A percentile compares a stretch with the other conserved stretches of the same genome.
phyloP scores from a whole-genome alignment of 805 yeast genomes.

The Schizosaccharomyces japonicus region DNA sequence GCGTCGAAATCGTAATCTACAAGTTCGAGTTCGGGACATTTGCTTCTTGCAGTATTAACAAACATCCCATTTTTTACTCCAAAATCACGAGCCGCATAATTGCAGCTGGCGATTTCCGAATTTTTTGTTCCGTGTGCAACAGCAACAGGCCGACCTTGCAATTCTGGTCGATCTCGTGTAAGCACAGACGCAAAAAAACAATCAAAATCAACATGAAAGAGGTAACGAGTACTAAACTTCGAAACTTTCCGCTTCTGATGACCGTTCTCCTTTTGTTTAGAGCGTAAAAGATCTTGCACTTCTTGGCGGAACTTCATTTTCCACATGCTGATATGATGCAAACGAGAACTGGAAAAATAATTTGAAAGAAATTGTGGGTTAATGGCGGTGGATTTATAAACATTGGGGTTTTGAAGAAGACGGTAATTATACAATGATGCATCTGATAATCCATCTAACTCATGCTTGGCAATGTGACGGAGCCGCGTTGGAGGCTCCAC shows the following conservation, averaged over 20 bases:
- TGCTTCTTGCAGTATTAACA: conserved; percentile 36
- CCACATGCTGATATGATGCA: conserved; percentile 78
- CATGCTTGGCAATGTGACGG: background rate
- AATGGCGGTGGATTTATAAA: conserved; percentile 28
- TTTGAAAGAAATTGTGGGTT: conserved; percentile 51
- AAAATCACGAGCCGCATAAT: conserved; percentile 49
- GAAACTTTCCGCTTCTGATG: too few relatives aligned
- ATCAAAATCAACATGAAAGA: conserved; percentile 77
- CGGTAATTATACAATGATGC: conserved; percentile 2
- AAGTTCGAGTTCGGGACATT: conserved; percentile 41
- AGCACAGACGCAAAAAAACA: conserved; percentile 84
- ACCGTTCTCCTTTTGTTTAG: conserved; percentile 7
- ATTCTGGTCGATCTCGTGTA: conserved; percentile 29
- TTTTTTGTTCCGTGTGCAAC: conserved; percentile 26
- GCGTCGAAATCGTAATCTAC: conserved; percentile 52
- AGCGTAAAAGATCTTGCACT: conserved; percentile 21
- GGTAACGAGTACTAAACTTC: conserved; percentile 11
- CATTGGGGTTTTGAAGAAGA: conserved; percentile 8
- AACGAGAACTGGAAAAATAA: conserved; percentile 58
- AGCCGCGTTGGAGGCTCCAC: too few relatives aligned
- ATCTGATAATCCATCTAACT: background rate
- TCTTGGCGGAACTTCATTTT: conserved; percentile 45
- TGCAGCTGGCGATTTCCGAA: conserved; percentile 79
- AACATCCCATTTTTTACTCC: conserved; percentile 84
- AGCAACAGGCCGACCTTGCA: conserved; percentile 41